Conservation (phyloP, 345 rosid species). For the Eucalyptus sp. region DNA sequence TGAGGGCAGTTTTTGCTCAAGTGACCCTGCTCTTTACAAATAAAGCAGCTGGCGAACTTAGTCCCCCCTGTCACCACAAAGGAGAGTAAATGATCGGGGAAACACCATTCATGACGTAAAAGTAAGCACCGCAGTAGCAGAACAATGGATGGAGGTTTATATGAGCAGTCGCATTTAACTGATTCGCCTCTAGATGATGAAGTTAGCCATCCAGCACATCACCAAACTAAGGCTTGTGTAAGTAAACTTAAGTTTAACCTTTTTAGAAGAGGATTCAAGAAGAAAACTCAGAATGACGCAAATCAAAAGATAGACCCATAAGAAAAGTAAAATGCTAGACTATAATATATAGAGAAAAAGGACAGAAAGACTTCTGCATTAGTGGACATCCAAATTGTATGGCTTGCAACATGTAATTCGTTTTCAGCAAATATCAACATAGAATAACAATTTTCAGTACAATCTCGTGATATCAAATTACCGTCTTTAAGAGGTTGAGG, state of each 20-base stretch:
- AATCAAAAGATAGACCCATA: neutral
- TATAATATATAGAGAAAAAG: neutral
- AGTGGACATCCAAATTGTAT: neutral
- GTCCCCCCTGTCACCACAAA: conserved; percentile 55
- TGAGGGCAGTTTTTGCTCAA: conserved; percentile 88
- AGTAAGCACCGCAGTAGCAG: neutral
- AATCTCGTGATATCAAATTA: conserved; percentile 1
- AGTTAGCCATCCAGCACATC: neutral
- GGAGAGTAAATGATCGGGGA: neutral
- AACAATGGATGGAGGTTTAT: neutral
- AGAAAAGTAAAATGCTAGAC: neutral
- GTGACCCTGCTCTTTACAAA: conserved; percentile 75
- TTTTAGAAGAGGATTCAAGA: neutral
- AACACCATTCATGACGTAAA: neutral
- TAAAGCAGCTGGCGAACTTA: conserved; percentile 78
- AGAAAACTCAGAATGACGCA: neutral
- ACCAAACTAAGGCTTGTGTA: neutral
- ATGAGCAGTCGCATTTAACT: neutral
- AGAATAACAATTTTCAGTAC: neutral
- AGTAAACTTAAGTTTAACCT: neutral
- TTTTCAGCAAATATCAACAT: neutral
- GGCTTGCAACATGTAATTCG: neutral
- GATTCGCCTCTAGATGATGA: neutral
- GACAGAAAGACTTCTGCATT: neutral
- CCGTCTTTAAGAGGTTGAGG: conserved; percentile 73